Conservation (phyloP, 2,329 filamentous ascomycete species). For the Fusarium odoratissimum region DNA sequence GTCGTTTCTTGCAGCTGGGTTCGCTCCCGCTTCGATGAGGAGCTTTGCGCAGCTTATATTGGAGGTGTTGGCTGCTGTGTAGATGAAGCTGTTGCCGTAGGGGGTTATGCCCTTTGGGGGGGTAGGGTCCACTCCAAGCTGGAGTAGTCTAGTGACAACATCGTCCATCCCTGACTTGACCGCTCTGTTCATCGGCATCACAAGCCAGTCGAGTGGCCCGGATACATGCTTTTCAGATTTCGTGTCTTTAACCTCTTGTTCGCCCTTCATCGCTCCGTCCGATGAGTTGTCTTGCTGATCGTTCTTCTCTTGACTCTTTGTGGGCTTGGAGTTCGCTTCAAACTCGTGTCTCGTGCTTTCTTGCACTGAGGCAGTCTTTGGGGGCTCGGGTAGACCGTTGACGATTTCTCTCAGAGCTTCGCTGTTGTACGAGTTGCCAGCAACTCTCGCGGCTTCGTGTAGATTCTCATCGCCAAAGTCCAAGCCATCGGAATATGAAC, state of each 20-base stretch:
- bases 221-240: neutral
- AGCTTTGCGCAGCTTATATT: neutral
- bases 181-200: neutral
- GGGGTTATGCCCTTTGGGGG: neutral
- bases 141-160: neutral
- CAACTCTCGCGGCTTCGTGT: neutral
- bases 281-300: neutral
- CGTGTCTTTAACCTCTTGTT: accelerated
- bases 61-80: neutral
- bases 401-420: neutral
- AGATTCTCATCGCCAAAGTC: neutral
- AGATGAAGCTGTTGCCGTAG: neutral
- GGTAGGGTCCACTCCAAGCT: neutral
- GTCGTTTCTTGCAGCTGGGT: neutral
- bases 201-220: neutral
- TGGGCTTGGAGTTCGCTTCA: neutral
- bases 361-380: accelerated
- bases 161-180: neutral
- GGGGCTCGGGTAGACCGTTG: neutral
- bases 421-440: neutral
- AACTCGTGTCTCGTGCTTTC: too few species aligned
- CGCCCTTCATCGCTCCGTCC: accelerated
- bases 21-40: neutral
- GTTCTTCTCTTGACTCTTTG: neutral
- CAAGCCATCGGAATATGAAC: neutral